A percentile compares a stretch with the other conserved stretches of the same genome.
Conservation (phyloP, 306 rosid genomes). For the Spatholobus suberectus region DNA sequence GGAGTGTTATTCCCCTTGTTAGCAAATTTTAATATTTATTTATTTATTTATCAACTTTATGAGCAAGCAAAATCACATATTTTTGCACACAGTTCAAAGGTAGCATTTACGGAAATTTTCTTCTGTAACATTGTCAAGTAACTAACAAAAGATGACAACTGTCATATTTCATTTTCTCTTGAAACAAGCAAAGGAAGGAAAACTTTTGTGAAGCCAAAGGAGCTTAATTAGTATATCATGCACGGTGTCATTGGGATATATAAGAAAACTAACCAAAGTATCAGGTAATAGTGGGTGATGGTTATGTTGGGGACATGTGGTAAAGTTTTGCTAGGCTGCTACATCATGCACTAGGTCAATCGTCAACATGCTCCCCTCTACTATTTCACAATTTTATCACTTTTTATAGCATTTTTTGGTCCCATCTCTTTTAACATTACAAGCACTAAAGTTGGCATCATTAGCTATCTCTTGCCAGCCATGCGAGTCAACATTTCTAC, state of each 20-base stretch:
- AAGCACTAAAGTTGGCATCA: conserved; percentile 25
- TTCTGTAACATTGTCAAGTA: background rate
- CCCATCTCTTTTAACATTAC: background rate
- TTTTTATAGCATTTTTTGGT: background rate
- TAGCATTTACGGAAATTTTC: background rate
- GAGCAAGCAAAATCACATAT: background rate
- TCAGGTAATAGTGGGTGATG: background rate
- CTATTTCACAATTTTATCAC: background rate
- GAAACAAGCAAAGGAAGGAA: conserved; percentile 39
- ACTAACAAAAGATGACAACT: background rate
- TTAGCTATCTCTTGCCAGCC: background rate
- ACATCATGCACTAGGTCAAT: conserved; percentile 2
- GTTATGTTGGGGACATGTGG: background rate
- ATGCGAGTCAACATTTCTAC: background rate
- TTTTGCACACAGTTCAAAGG: background rate
- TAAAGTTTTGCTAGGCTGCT: no score
- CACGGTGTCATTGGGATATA: background rate
- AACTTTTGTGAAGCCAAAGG: conserved; percentile 36
- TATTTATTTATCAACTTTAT: background rate
- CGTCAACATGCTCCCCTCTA: conserved; percentile 8
- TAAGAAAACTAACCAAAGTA: background rate
- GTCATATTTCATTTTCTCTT: conserved; percentile 9
- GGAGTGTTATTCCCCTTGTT: background rate
- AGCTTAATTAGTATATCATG: conserved; percentile 1
- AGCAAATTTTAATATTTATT: background rate